These are phyloP conservation scores for Rhizoclosmatium hyalinum DNA, from an alignment of 371 early-diverging fungal genomes.

Conservation along the genomic window DNA sequence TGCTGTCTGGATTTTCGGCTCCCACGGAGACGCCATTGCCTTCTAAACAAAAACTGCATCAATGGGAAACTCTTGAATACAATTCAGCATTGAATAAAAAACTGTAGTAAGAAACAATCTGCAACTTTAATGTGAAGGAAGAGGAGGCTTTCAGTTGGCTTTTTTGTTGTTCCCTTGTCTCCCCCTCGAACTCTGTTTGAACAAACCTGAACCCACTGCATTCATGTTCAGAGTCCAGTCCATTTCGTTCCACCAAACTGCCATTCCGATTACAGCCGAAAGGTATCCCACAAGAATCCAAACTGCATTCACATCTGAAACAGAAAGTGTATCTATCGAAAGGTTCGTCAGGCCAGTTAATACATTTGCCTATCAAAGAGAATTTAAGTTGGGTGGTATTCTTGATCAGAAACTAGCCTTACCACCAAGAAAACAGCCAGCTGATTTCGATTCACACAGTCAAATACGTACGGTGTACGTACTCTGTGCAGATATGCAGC, in stretches of 20 bases:
- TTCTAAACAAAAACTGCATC: conserved; percentile 16
- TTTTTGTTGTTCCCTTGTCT: no score
- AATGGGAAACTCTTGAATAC: not conserved
- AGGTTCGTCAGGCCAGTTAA: conserved; percentile 85
- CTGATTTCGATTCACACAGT: conserved; percentile 80
- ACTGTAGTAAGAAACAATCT: no score
- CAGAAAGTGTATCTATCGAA: conserved; percentile 68
- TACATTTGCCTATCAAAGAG: conserved; percentile 72
- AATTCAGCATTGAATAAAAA: no score
- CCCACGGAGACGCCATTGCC: conserved; percentile 18
- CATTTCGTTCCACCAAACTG: conserved; percentile 28
- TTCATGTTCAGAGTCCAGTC: conserved; percentile 41
- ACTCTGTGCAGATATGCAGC: conserved; percentile 1
- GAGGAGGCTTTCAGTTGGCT: no score
- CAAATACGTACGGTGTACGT: conserved; percentile 53
- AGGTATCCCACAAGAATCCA: conserved; percentile 66
- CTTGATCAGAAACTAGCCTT: conserved; percentile 23
- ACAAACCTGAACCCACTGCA: not conserved
- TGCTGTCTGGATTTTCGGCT: conserved; percentile 19
- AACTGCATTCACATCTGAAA: conserved; percentile 47
- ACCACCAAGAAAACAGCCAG: conserved; percentile 83
- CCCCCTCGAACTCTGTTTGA: no score
- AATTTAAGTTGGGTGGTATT: not conserved
- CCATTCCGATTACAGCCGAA: conserved; percentile 47
- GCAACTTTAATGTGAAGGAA: no score